Evolutionary conservation across 352 stramenopile genomes (phyloP).

Genomic region (Phytophthora vignae): DNA sequence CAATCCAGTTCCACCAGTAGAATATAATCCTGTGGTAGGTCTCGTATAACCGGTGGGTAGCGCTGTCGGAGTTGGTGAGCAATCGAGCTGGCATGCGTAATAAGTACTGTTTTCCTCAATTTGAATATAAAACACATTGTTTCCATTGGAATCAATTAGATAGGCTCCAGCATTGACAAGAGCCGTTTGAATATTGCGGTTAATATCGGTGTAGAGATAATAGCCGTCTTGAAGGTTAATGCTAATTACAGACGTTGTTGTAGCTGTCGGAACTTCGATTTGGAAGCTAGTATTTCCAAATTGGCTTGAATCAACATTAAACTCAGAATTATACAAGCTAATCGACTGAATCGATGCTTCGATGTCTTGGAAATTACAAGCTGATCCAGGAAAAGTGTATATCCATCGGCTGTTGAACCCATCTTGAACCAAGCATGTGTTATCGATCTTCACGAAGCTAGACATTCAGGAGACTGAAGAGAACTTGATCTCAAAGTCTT

Average conservation of each 20-base stretch:
- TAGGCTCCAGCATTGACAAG: slow-evolving; percentile 5
- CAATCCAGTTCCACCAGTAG: not conserved
- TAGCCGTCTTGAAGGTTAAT: slow-evolving; percentile 10
- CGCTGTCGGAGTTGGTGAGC: not conserved
- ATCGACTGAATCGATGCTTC: not conserved
- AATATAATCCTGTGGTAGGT: not conserved
- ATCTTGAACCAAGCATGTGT: slow-evolving; percentile 17
- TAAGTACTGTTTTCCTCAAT: slow-evolving; percentile 13
- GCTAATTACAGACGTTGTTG: slow-evolving; percentile 4
- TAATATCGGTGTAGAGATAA: slow-evolving; percentile 8
- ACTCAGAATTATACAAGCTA: slow-evolving; percentile 6
- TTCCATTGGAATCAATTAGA: slow-evolving; percentile 1
- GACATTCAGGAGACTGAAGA: too few species aligned
- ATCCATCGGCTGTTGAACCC: slow-evolving; percentile 8
- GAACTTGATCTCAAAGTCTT: too few species aligned
- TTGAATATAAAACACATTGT: slow-evolving; percentile 23
- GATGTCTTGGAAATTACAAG: not conserved
- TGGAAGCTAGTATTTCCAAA: slow-evolving; percentile 15
- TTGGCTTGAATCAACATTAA: slow-evolving; percentile 7
- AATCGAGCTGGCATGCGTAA: slow-evolving; percentile 4
- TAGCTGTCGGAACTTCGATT: slow-evolving; percentile 16
- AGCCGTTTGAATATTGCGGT: slow-evolving; percentile 10
- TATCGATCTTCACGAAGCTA: slow-evolving; percentile 13
- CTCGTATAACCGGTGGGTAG: not conserved
- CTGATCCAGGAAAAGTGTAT: not conserved